phyloP scores from a whole-genome alignment of 345 rosid species.

The Combretum micranthum region DNA sequence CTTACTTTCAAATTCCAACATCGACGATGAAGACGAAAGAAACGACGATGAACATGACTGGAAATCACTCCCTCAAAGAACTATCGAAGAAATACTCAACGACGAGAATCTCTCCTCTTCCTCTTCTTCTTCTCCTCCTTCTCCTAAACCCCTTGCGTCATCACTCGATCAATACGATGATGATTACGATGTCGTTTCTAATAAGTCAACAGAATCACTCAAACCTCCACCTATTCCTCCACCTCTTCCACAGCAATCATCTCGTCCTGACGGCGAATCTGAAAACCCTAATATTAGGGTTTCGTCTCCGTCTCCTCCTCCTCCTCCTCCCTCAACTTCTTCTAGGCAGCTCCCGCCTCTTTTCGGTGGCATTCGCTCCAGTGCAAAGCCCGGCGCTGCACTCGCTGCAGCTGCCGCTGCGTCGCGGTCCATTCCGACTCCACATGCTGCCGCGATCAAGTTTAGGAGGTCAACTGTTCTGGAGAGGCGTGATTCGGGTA shows the following conservation, averaged over 20 bases:
- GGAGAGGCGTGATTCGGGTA: slow-evolving; percentile 3
- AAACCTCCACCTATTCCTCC: too few relatives aligned
- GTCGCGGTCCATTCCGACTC: slow-evolving; percentile 71
- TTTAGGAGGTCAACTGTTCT: slow-evolving; percentile 51
- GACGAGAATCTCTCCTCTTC: slow-evolving; percentile 51
- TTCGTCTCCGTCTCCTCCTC: slow-evolving; percentile 22
- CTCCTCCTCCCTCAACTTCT: slow-evolving; percentile 24
- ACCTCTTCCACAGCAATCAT: slow-evolving; percentile 12
- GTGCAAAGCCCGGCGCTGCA: slow-evolving; percentile 90
- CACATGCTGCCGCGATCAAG: slow-evolving; percentile 89
- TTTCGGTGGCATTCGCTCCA: slow-evolving; percentile 70
- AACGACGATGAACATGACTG: slow-evolving; percentile 43
- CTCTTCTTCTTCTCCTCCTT: slow-evolving; percentile 40
- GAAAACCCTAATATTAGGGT: slow-evolving; percentile 5
- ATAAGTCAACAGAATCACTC: slow-evolving; percentile 21
- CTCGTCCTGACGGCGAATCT: background rate
- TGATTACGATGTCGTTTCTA: slow-evolving; percentile 14
- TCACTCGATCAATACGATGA: slow-evolving; percentile 13
- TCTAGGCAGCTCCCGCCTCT: slow-evolving; percentile 63
- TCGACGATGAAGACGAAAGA: slow-evolving; percentile 6
- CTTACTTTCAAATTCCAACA: slow-evolving; percentile 33
- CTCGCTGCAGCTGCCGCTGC: slow-evolving; percentile 95
- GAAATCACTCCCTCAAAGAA: slow-evolving; percentile 59
- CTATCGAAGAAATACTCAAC: slow-evolving; percentile 88
- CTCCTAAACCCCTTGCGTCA: slow-evolving; percentile 8